These are phyloP conservation scores for Scutellaria barbata DNA, from an alignment of 257 asterid genomes.

Conservation along the genomic window DNA sequence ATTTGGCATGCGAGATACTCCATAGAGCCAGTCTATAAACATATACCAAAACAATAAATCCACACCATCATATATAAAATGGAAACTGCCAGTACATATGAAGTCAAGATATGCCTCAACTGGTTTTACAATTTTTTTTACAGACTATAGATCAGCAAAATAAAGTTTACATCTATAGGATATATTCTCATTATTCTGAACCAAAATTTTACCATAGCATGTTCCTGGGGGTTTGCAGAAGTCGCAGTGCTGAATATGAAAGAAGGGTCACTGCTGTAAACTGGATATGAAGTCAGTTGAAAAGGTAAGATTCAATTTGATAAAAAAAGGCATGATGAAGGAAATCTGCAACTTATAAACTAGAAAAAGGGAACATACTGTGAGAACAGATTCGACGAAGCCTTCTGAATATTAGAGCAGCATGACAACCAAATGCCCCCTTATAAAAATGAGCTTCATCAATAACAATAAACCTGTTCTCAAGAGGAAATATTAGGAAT, in stretches of 20 bases:
- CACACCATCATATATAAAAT: background rate
- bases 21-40: slow-evolving; percentile 12
- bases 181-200: slow-evolving; percentile 31
- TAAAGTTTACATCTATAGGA: slow-evolving; percentile 17
- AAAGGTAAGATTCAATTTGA: slow-evolving; percentile 31
- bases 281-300: slow-evolving; percentile 60
- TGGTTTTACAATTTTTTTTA: slow-evolving; percentile 19
- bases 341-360: slow-evolving; percentile 23
- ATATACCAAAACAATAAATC: background rate
- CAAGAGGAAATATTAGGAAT: slow-evolving; percentile 16
- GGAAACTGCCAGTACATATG: background rate
- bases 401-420: slow-evolving; percentile 88
- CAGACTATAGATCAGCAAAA: slow-evolving; percentile 24
- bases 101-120: slow-evolving; percentile 9
- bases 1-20: slow-evolving; percentile 14
- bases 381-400: slow-evolving; percentile 93
- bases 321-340: slow-evolving; percentile 31
- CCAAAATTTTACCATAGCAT: slow-evolving; percentile 72
- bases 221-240: slow-evolving; percentile 92
- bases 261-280: slow-evolving; percentile 88
- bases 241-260: slow-evolving; percentile 94
- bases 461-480: slow-evolving; percentile 70
- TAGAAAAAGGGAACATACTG: slow-evolving; percentile 46
- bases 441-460: slow-evolving; percentile 96
- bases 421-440: slow-evolving; percentile 95